Evolutionary conservation across 2,329 filamentous ascomycete genomes (phyloP), one percentile per base, ranked within the genome.

Genomic region (Diplodia seriata): DNA sequence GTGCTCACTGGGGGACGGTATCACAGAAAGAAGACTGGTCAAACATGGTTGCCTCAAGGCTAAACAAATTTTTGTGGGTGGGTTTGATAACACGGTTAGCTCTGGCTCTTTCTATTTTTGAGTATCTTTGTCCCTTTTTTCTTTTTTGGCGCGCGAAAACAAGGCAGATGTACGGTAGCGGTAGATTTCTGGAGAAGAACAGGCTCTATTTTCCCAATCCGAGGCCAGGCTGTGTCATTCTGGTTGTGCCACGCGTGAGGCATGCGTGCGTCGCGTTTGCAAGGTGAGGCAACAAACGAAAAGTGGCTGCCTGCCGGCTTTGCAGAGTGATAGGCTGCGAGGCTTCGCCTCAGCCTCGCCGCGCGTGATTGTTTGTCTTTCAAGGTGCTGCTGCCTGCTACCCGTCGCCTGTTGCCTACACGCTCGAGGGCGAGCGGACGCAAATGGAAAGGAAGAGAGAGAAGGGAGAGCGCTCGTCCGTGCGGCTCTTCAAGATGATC

Each of bases 31-130:
- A 51, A 63, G 47, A 63, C 59, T 63, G 59, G 59, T 38, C 47
- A 63, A 38, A 47, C 50, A 36, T n/a, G 59, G 43, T 20, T 49
- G 59, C 59, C 59, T 63, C 59, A 63, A 51, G 59, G 59, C 59
- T 26, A 51, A 50, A 50, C 57, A 53, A 50, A 63, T 38, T 23
- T 33, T 47, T 47, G 43, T 12, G 59, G 33, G 59, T 50, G 14
- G 26, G 26, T 8, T 49, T 33, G 14, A 11, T 26, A 1, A 33
- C 11, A 36, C 11, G 15, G 23, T 63, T 38, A 12, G 3, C 18
- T 50, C 23, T 31, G 6, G 12, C n/a, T 11, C 5, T 29, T 47
- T 43, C 33, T 15, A 6, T 23, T 49, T 5, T 47, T 20, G 18
- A n/a, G 38, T 29, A 62, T 62, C 40, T 62, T 47, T 3, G 9